Conservation (phyloP, 495 filamentous ascomycete species). For the Trichoderma parareesei region DNA sequence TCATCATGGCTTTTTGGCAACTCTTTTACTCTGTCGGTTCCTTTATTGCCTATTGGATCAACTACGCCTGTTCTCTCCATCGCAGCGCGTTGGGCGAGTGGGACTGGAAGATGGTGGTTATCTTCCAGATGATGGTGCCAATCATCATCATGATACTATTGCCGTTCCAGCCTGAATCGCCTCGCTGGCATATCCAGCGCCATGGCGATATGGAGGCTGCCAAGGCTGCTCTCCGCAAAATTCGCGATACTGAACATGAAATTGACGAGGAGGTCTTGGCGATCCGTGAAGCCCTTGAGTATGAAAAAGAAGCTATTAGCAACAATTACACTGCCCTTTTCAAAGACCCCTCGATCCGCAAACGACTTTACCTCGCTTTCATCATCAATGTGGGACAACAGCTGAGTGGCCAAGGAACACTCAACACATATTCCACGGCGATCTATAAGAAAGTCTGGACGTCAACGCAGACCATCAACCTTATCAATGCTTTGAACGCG, state of each 20-base stretch:
- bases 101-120: conserved; percentile 56
- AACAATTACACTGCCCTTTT: conserved; percentile 47
- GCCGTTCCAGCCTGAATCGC: conserved; percentile 50
- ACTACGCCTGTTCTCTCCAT: conserved; percentile 48
- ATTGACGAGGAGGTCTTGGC: conserved; percentile 49
- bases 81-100: conserved; percentile 45
- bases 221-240: conserved; percentile 35
- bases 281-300: conserved; percentile 54
- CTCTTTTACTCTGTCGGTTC: conserved; percentile 57
- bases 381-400: conserved; percentile 56
- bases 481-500: conserved; percentile 60
- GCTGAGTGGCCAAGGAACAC: conserved; percentile 51
- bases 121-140: conserved; percentile 53
- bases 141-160: conserved; percentile 43
- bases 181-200: conserved; percentile 51
- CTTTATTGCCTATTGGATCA: conserved; percentile 57
- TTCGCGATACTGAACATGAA: conserved; percentile 50
- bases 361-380: conserved; percentile 45
- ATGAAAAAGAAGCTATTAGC: conserved; percentile 54
- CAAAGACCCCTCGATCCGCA: conserved; percentile 53
- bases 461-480: conserved; percentile 42
- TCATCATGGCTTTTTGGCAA: conserved; percentile 62
- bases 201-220: conserved; percentile 48
- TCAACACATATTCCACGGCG: conserved; percentile 56
- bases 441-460: conserved; percentile 59